Conservation (phyloP, 805 yeast species). For the Saturnispora bothae region DNA sequence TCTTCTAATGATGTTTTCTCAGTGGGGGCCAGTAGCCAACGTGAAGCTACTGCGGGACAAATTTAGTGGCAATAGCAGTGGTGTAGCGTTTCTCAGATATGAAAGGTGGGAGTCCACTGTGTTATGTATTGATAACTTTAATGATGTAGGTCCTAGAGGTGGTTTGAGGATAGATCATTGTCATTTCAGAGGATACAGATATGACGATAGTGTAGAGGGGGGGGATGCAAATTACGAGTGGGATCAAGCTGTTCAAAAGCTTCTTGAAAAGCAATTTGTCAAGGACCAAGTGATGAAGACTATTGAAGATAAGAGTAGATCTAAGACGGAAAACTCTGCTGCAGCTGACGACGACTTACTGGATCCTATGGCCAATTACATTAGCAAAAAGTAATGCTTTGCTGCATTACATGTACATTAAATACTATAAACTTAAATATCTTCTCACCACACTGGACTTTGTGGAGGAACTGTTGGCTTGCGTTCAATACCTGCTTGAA, state of each 20-base stretch:
- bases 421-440: too few relatives aligned
- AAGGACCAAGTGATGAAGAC: not conserved
- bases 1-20: constrained; percentile 68
- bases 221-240: constrained; percentile 9
- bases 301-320: not conserved
- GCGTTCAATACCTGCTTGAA: not conserved
- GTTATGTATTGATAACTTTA: constrained; percentile 81
- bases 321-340: not conserved
- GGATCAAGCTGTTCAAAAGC: constrained; percentile 4
- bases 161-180: constrained; percentile 5
- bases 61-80: constrained; percentile 53
- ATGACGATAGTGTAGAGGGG: constrained; percentile 5
- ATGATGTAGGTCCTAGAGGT: constrained; percentile 34
- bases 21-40: constrained; percentile 79
- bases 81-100: constrained; percentile 76
- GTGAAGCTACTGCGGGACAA: constrained; percentile 58
- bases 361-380: constrained; percentile 7
- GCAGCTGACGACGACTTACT: constrained; percentile 1
- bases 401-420: too few relatives aligned
- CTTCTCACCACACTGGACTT: constrained; percentile 5
- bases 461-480: not conserved
- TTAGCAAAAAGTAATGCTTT: not conserved
- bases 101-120: constrained; percentile 73
- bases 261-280: not conserved
- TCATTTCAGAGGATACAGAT: constrained; percentile 3